Evolutionary conservation across 1,139 yeast genomes (phyloP), one percentile per base, ranked within the genome.

Genomic region (Saccharomyces hybrid): DNA sequence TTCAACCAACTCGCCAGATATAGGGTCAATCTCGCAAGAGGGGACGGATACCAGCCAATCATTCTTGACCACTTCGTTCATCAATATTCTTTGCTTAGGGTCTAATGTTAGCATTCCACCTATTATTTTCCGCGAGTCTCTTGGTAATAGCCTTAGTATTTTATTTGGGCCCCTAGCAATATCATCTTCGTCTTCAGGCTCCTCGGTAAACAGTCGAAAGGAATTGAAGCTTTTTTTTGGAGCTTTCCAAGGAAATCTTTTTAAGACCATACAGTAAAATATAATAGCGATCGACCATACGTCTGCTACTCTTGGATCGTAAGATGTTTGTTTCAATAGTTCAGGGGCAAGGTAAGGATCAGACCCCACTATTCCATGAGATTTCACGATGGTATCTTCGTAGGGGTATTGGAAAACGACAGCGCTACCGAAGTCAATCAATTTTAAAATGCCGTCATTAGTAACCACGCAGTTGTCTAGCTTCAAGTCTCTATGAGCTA

Each of bases 301-400:
- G 67, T 86, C 95, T 2, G 81, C 87, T 14, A 81, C 79, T 52
- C 89, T 74, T 26, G 93, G 87, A 66, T 86, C 91, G 66, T 86
- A 86, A 2, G 79, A 56, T 26, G 56, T 52, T 31, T 58, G 56
- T n/a, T 56, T 51, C 13, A 85, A 74, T 27, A 86, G 86, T 69
- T 86, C 95, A 0, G 93, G 95, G 0, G 93, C 86, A 60, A 86
- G 71, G 65, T 86, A 86, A 3, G 95, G 95, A 69, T 86, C 95
- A 8, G 88, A 82, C 3, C 95, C 95, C 27, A 86, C 88, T 8
- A 86, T 78, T n/a, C 95, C 95, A 41, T 78, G 72, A 1, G 88
- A 84, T 50, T 70, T 70, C 9, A 75, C 72, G 16, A 74, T 70
- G 26, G 69, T 71, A 3, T 62, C 65, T 51, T 69, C 72, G 55